Evolutionary conservation across 306 rosid species (phyloP), one percentile per base, ranked within the genome.

Genomic region (Cucumis cinereus): DNA sequence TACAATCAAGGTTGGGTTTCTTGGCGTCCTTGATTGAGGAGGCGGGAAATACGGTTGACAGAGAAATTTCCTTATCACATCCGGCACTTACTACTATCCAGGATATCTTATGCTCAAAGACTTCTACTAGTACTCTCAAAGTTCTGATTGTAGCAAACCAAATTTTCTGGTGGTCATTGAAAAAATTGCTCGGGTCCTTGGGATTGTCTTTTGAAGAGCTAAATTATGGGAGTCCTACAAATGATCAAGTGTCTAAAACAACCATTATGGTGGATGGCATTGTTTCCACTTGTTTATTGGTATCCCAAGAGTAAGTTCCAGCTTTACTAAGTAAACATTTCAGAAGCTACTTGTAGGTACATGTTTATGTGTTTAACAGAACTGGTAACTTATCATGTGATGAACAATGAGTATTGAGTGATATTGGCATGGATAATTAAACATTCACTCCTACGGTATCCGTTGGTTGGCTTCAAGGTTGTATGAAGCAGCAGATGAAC

Each of bases 111-210:
- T 79, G 11, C 77, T 83, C 83, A 79, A 77, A 68, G 78, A 60
- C 79, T 52, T 76, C 75, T 58, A 67, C 11, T 70, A 53, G 74
- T 58, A 69, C 79, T 75, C 72, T 75, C 77, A 88, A 86, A 77
- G 88, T 74, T 66, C 75, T 88, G 86, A 80, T 88, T 77, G 88
- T 88, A 71, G 81, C 90, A 38, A 86, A 86, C 70, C 79, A 79
- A 86, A 79, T 84, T 40, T 88, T 81, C 77, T 86, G 92, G 90
- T 59, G 81, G 82, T 81, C 92, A 4, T 73, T 88, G 88, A 84
- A 82, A 80, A 75, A 45, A 73, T 78, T 86, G 68, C 84, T 88
- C 52, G 41, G 78, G 70, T 88, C 82, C 75, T 20, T 84, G 83
- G 85, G 90, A 57, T 64, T 88, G 67, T 84, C 92, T 75, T 81